Conservation (phyloP, 805 yeast species). For the Candida bentonensis region DNA sequence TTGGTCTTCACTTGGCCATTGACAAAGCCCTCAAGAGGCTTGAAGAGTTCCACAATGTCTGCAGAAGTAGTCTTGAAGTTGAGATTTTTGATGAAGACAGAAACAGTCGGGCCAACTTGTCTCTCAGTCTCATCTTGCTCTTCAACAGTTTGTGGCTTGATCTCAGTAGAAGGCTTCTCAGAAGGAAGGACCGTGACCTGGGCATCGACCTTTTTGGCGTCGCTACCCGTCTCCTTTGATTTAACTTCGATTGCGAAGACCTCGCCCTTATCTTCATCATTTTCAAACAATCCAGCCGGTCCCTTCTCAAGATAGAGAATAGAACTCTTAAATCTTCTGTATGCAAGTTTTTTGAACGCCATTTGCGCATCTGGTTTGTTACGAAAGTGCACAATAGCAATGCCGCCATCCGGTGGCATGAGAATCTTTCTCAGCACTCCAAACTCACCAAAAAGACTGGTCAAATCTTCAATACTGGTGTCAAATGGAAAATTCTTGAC, state of each 20-base stretch:
- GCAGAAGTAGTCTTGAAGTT: slow-evolving; percentile 63
- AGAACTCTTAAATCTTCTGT: slow-evolving; percentile 74
- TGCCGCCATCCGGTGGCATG: slow-evolving; percentile 95
- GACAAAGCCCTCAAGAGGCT: slow-evolving; percentile 62
- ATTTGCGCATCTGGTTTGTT: slow-evolving; percentile 74
- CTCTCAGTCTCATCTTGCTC: slow-evolving; percentile 34
- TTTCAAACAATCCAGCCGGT: slow-evolving; percentile 62
- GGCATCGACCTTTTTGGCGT: slow-evolving; percentile 30
- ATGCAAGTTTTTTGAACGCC: slow-evolving; percentile 80
- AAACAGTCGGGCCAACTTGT: slow-evolving; percentile 37
- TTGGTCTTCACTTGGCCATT: slow-evolving; percentile 74
- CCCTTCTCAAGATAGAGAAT: slow-evolving; percentile 89
- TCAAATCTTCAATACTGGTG: slow-evolving; percentile 64
- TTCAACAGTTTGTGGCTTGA: slow-evolving; percentile 21
- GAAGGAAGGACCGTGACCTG: slow-evolving; percentile 10
- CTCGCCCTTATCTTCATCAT: slow-evolving; percentile 26
- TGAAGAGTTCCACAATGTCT: slow-evolving; percentile 48
- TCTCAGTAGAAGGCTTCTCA: slow-evolving; percentile 4
- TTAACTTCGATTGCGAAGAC: slow-evolving; percentile 12
- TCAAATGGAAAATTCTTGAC: slow-evolving; percentile 88
- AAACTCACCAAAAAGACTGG: slow-evolving; percentile 64
- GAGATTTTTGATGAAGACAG: slow-evolving; percentile 83
- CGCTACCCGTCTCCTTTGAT: slow-evolving; percentile 27
- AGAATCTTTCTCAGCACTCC: slow-evolving; percentile 70
- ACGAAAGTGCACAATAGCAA: slow-evolving; percentile 83